These are phyloP conservation scores for Coix lacrymajobi DNA, from an alignment of 176 grass and related monocot species.

Conservation along the genomic window DNA sequence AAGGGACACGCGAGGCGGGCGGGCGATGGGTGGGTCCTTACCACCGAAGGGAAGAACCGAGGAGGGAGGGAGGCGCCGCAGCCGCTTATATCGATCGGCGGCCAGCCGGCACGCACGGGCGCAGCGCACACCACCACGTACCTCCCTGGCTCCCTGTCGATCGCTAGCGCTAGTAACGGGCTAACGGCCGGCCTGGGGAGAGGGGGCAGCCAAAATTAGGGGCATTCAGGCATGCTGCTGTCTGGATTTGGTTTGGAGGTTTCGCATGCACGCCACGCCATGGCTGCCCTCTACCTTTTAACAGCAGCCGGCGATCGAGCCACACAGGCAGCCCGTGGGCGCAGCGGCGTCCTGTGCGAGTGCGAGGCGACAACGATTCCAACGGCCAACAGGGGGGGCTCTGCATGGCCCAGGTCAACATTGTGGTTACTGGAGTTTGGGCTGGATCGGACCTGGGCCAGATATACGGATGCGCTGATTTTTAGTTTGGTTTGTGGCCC, in stretches of 20 bases:
- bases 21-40: background rate
- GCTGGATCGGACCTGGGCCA: no score
- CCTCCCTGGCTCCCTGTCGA: background rate
- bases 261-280: background rate
- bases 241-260: background rate
- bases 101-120: background rate
- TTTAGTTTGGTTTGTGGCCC: no score
- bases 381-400: no score
- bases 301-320: background rate
- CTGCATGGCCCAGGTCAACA: no score
- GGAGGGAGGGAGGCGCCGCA: background rate
- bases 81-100: slow-evolving; percentile 1
- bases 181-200: background rate
- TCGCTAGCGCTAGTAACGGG: background rate
- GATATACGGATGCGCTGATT: no score
- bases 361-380: no score
- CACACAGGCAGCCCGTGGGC: no score
- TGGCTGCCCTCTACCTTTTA: background rate
- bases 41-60: background rate
- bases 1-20: background rate
- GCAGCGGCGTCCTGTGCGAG: no score
- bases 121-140: background rate
- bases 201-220: background rate
- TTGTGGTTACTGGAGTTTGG: no score
- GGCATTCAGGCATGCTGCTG: no score